Evolutionary conservation across 2,329 filamentous ascomycete genomes (phyloP), one percentile per base, ranked within the genome.

Genomic region (Aspergillus pseudoterreus): DNA sequence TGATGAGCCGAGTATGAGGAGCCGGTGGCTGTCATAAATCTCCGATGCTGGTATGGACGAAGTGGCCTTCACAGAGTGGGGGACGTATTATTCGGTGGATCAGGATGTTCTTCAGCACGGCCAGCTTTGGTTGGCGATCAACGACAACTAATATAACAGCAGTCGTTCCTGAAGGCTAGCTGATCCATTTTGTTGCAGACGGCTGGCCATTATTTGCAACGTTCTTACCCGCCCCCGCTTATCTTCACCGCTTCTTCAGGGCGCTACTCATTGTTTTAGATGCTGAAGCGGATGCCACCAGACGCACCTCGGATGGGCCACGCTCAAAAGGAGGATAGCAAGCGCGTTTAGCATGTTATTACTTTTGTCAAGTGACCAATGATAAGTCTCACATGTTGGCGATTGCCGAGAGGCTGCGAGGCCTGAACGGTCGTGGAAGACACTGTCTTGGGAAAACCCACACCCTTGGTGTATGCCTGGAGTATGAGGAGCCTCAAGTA

Each of bases 231-330:
- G 15, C 32, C 33, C 45, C 44, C 49, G 15, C 45, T 35, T 24
- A 17, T 43, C 44, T 45, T 58, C 59, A 61, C 59, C 59, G 57
- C 59, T 57, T 38, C 54, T 61, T 57, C 19, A 41, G 9, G 27
- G 35, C n/a, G 32, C 41, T 36, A 32, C 44, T 49, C 39, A 30
- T 43, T 43, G 49, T 14, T 46, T 43, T 38, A 46, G 33, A 51
- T 19, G 27, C 43, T 51, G 48, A 48, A 55, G 57, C 32, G 54
- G 47, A 57, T 43, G 49, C 45, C 42, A 54, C 49, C 53, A 50
- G 45, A 41, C 24, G 38, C 24, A 38, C 49, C 43, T 15, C 39
- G 47, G 27, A 54, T 57, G 51, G 52, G 45, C 43, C 43, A 49
- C 44, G 17, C 35, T 41, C 52, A 41, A 43, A 57, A 54, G 27